These are phyloP conservation scores for Fusarium temperatum DNA, from an alignment of 2,329 filamentous ascomycete species.

Conservation along the genomic window DNA sequence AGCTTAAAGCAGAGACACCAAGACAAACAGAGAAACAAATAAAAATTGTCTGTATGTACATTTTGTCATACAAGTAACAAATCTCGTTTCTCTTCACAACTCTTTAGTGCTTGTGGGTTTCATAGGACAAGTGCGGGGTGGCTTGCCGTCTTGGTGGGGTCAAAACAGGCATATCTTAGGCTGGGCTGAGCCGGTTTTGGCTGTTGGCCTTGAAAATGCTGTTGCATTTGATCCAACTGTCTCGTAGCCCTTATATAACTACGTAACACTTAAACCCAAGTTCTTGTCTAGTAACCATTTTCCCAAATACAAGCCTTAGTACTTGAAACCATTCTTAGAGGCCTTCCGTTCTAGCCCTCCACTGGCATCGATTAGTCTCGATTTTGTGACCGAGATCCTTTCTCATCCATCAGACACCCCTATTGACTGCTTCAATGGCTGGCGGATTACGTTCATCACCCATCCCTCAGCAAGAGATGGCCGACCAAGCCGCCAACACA, in stretches of 20 bases:
- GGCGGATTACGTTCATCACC: constrained; percentile 30
- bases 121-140: constrained; percentile 37
- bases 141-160: constrained; percentile 36
- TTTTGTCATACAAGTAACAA: constrained; percentile 12
- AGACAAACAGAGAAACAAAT: background rate
- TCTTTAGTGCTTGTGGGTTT: constrained; percentile 2
- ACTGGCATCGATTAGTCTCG: background rate
- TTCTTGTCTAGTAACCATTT: constrained; percentile 15
- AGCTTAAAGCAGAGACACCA: background rate
- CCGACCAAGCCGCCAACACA: constrained; percentile 36
- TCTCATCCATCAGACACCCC: background rate
- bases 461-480: constrained; percentile 33
- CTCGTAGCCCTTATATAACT: background rate
- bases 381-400: background rate
- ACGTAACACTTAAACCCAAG: constrained; percentile 8
- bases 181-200: constrained; percentile 12
- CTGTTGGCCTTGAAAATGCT: background rate
- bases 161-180: constrained; percentile 1
- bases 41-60: background rate
- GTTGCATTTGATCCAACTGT: background rate
- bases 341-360: background rate
- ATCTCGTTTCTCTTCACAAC: background rate
- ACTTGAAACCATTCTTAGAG: background rate
- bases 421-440: constrained; percentile 21
- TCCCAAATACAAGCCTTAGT: background rate